Conservation (phyloP, 2,329 filamentous ascomycete genomes). For the Nothophoma quercina region DNA sequence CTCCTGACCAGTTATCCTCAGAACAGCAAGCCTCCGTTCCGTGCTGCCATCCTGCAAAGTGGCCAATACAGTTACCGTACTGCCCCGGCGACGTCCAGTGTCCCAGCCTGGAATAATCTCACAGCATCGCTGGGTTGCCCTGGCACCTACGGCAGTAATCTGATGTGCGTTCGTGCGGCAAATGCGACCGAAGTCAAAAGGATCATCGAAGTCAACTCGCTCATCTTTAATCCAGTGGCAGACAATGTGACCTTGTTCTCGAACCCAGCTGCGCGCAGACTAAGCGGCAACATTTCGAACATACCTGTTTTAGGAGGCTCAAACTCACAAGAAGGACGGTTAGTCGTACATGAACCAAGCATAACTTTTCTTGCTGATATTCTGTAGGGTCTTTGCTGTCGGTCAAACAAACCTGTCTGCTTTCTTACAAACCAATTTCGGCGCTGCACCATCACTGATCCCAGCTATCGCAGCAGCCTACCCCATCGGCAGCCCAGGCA, state of each 20-base stretch:
- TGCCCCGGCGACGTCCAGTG: constrained; percentile 13
- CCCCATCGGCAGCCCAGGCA: constrained; percentile 23
- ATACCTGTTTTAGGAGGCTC: constrained; percentile 38
- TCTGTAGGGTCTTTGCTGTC: constrained; percentile 25
- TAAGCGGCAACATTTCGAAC: constrained; percentile 32
- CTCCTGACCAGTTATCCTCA: constrained; percentile 37
- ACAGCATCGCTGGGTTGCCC: constrained; percentile 32
- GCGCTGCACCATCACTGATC: constrained; percentile 18
- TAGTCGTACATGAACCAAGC: neutral
- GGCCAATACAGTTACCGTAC: constrained; percentile 34
- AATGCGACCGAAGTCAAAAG: constrained; percentile 27
- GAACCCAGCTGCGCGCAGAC: constrained; percentile 24
- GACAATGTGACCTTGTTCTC: constrained; percentile 35
- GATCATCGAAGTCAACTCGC: constrained; percentile 26
- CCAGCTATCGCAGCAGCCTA: constrained; percentile 31
- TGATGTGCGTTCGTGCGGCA: constrained; percentile 34
- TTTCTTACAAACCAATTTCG: constrained; percentile 28
- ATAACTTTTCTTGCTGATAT: neutral
- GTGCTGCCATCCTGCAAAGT: constrained; percentile 40
- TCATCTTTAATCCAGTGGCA: constrained; percentile 27
- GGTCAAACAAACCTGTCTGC: constrained; percentile 25
- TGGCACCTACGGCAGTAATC: constrained; percentile 20
- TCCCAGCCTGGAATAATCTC: constrained; percentile 33
- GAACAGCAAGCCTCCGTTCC: constrained; percentile 33
- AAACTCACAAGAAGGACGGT: constrained; percentile 38